Base-by-base conservation (phyloP, 1,284 basidiomycete genomes). In the Papiliotrema flavescens region DNA sequence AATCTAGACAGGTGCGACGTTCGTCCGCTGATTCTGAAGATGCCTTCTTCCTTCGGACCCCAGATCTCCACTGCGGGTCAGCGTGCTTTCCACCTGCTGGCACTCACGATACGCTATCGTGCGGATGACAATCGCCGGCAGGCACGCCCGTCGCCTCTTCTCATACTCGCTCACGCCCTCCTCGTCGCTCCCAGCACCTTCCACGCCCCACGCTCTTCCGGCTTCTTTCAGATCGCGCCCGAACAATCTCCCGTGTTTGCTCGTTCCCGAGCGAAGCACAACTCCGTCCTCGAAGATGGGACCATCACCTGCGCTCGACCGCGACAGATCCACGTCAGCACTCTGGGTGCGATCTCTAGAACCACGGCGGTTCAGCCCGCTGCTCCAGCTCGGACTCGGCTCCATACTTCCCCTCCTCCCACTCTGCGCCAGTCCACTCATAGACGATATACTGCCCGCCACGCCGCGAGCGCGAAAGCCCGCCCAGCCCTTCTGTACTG, bases 1-100 rank as follows among this genome's bases (percentile, higher is more conserved):
- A 95, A 73, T 65, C 83, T 86, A 11, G 82, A 76, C 32, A 91
- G 80, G 76, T 94, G 90, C 44, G 73, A 77, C 48, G 70, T 76
- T 19, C 76, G 58, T 13, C 76, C 76, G 40, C 72, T 75, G 57
- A 78, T 75, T 34, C 76, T 64, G 53, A 78, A 78, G 35, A 78
- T 75, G 8, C 76, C 76, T 58, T 78, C 76, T 57, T 78, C 76
- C 39, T 73, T 69, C 3, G 71, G 74, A 8, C 69, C 75, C 74
- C 75, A 76, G 23, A 70, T 65, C 32, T 67, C 63, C 20, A 78
- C 75, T 74, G 54, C 41, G 54, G 47, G 57, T 54, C 43, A 32
- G 51, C 46, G 61, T 47, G 45, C 13, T n/a, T n/a, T n/a, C n/a
- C n/a, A n/a, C n/a, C n/a, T n/a, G n/a, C n/a, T n/a, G n/a, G n/a